Evolutionary conservation across 2,329 filamentous ascomycete species (phyloP), one percentile per base, ranked within the genome.

Genomic region (Apiospora phragmitis): DNA sequence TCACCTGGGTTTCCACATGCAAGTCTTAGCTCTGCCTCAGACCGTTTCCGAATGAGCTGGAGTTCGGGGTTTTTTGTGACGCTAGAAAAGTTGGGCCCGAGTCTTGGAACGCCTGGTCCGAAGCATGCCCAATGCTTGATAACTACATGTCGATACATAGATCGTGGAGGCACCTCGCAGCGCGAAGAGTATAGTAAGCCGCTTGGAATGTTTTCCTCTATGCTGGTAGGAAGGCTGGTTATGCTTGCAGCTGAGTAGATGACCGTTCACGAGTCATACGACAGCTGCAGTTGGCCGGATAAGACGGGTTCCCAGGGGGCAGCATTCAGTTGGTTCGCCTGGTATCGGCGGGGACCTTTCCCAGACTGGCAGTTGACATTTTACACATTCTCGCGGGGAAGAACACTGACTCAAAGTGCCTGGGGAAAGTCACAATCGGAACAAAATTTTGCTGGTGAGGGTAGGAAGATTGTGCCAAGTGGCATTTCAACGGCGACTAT

Each of bases 21-120:
- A 62, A 62, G 55, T 62, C 55, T 62, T 62, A 11, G 24, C 55
- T 38, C 29, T 62, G 55, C 55, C 55, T 62, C 55, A 62, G 55
- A 62, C 55, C 55, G 55, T 62, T 62, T 62, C 55, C 55, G 18
- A 62, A 62, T 62, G 55, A 62, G 55, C 18, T 38, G 55, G 38
- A 24, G 55, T 62, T 62, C 55, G 55, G 55, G 11, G 55, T n/a
- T 62, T 21, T 7, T n/a, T 59, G 51, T 11, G 29, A 62, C 55
- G 51, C 55, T 62, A 62, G 55, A n/a, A 14, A 21, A 14, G 21
- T 6, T n/a, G 32, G 55, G 55, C 29, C 55, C 55, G 29, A n/a
- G 26, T 32, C 26, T 59, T 59, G 51, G 51, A 59, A 59, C 51
- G 55, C 55, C 32, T 38, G 55, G 55, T 38, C 32, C 55, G 55